These are phyloP conservation scores for Talaromyces sp. DNA, from an alignment of 2,329 filamentous ascomycete species.

Conservation along the genomic window DNA sequence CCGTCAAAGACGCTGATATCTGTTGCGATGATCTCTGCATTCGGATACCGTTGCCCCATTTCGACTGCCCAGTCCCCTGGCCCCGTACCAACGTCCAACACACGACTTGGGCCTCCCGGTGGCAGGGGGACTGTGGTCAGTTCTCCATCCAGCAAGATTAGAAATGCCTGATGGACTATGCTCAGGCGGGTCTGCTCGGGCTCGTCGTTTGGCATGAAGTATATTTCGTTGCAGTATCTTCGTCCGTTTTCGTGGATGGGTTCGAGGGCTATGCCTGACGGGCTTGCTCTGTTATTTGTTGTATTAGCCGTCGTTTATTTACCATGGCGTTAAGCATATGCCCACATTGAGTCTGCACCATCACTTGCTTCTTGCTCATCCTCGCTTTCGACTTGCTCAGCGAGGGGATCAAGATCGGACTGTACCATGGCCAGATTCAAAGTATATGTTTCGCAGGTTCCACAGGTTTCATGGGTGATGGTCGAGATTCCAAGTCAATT, in stretches of 20 bases:
- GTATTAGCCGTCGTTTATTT: not conserved
- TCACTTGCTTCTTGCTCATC: constrained; percentile 29
- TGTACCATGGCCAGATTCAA: not conserved
- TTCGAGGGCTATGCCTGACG: constrained; percentile 44
- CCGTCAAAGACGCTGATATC: constrained; percentile 45
- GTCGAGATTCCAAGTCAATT: not conserved
- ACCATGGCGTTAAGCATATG: not conserved
- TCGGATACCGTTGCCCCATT: constrained; percentile 44
- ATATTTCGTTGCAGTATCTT: constrained; percentile 59
- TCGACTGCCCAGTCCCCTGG: constrained; percentile 51
- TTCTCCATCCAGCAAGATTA: constrained; percentile 41
- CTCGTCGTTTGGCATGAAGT: constrained; percentile 66
- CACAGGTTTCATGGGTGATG: no score
- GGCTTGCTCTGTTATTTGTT: constrained; percentile 25
- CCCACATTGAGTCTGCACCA: constrained; percentile 27
- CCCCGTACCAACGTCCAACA: constrained; percentile 48
- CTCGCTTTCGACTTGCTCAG: not conserved
- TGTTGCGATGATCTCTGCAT: constrained; percentile 47
- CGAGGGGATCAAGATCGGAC: not conserved
- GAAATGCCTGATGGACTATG: constrained; percentile 61
- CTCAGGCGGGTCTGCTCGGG: constrained; percentile 61
- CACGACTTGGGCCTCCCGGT: constrained; percentile 24
- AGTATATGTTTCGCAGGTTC: not conserved
- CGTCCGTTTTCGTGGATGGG: constrained; percentile 60
- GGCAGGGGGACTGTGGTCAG: constrained; percentile 33